Evolutionary conservation across 768 basidiomycete species (phyloP), one percentile per base, ranked within the genome.

Genomic region (Fomitopsis pulvina): DNA sequence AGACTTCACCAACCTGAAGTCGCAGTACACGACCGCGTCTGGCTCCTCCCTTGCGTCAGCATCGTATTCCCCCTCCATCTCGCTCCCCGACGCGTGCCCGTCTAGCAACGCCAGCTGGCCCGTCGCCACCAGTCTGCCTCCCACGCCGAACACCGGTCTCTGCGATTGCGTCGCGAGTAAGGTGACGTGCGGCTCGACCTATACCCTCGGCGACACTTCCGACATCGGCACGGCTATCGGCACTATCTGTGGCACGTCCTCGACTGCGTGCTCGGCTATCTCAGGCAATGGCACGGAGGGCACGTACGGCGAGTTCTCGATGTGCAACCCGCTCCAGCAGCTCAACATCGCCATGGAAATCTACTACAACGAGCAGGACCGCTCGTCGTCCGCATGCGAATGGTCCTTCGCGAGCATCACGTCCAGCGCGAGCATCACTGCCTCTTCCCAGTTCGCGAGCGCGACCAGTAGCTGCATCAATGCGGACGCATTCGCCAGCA

Each of bases 1-100:
- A 18, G 45, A 46, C 45, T 46, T 46, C 29, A 32, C n/a, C 29
- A 46, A 46, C 45, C 30, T 46, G 25, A 46, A 46, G 45, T 34
- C 28, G 18, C 45, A 46, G 30, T 46, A 46, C 45, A 11, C 45
- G 11, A 34, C 45, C 30, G 45, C 32, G 4, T 34, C 29, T 12
- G 29, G 29, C 21, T 32, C 45, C 25, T 34, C 28, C 18, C 29
- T 46, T 21, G 32, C 29, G 18, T 28, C 28, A 12, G 16, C 45
- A 9, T 46, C 45, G 30, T 46, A 46, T 32, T 11, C 45, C 6
- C 45, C 45, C 20, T 34, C 45, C 20, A 29, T 46, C 32, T 46
- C 45, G 4, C 45, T 34, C 18, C 45, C 45, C 11, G 45, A 20
- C 14, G 32, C 45, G 18, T 46, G 45, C 30, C 45, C 45, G 10